Base-by-base conservation (phyloP, 768 basidiomycete genomes). In the Termitomyces sp. region DNA sequence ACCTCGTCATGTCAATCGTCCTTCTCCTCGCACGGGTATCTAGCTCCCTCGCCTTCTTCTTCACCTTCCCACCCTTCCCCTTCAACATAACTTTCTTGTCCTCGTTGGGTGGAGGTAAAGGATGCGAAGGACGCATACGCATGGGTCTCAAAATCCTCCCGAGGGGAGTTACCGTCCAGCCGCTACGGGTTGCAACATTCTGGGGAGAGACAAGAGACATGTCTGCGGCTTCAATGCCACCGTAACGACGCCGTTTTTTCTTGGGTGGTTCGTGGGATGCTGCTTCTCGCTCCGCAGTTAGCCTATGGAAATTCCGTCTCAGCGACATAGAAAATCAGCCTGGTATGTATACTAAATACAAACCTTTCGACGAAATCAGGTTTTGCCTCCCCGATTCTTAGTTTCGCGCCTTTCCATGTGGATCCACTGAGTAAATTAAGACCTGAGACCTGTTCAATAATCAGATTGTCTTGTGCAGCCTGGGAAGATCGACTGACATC, bases 401-500 rank as follows among this genome's bases (percentile, higher is more conserved):
- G 73, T 63, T 89, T 93, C 22, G 91, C 75, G n/a, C 93, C 93
- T 73, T 92, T 93, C 89, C 91, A 95, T 0, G 83, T 89, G 6
- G 88, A 84, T 36, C 93, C 92, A 60, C 87, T 92, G 30, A 94
- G 78, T 2, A 84, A 69, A 67, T 84, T 92, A 69, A 90, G 76
- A 70, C 91, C 90, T 92, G 48, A 90, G 75, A 70, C 90, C 90
- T 92, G 46, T 6, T 33, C 51, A 31, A 20, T 39, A 37, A 31
- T 34, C 16, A 20, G 54, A 55, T 54, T 27, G 52, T 50, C 48
- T 59, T 18, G 41, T 15, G 48, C 45, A 11, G 27, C 15, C 36
- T 11, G 58, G 11, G 45, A 47, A 53, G 18, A 20, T 30, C 12
- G 46, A 72, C 83, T 58, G 64, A 91, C 91, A 93, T 77, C 78